Evolutionary conservation across 2,329 filamentous ascomycete genomes (phyloP).

Genomic region (Ambrosiella cleistominuta): DNA sequence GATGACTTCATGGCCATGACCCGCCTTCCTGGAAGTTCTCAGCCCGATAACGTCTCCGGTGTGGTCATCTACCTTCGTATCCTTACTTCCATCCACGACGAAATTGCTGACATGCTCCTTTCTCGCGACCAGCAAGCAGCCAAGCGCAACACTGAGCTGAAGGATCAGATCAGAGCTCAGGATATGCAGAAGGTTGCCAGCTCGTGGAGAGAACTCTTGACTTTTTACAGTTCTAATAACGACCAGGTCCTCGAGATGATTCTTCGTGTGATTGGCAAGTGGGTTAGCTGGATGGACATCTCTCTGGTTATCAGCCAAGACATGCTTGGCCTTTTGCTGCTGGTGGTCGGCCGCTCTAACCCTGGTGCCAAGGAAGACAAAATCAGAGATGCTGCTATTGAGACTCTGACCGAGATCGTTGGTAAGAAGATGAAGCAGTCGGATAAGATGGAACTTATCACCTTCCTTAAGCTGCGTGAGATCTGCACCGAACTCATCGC

Average conservation of each 20-base stretch:
- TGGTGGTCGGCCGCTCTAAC: conserved; percentile 59
- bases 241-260: conserved; percentile 70
- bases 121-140: conserved; percentile 60
- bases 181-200: conserved; percentile 77
- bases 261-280: conserved; percentile 80
- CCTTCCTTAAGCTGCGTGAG: conserved; percentile 70
- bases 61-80: conserved; percentile 80
- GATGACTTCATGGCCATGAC: conserved; percentile 75
- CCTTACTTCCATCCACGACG: conserved; percentile 80
- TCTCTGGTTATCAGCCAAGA: conserved; percentile 77
- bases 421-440: conserved; percentile 92
- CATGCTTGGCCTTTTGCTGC: conserved; percentile 70
- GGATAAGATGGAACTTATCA: conserved; percentile 88
- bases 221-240: conserved; percentile 53
- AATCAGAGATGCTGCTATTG: conserved; percentile 77
- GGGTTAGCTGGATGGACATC: conserved; percentile 98
- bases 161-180: conserved; percentile 71
- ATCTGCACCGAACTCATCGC: conserved; percentile 74
- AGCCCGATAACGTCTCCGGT: conserved; percentile 52
- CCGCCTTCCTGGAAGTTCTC: conserved; percentile 37
- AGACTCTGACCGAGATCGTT: conserved; percentile 88
- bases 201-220: conserved; percentile 83
- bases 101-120: conserved; percentile 86
- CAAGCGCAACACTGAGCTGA: conserved; percentile 74
- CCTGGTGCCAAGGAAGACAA: conserved; percentile 46